Evolutionary conservation across 495 filamentous ascomycete species (phyloP).

Genomic region (Aspergillus biplanus): DNA sequence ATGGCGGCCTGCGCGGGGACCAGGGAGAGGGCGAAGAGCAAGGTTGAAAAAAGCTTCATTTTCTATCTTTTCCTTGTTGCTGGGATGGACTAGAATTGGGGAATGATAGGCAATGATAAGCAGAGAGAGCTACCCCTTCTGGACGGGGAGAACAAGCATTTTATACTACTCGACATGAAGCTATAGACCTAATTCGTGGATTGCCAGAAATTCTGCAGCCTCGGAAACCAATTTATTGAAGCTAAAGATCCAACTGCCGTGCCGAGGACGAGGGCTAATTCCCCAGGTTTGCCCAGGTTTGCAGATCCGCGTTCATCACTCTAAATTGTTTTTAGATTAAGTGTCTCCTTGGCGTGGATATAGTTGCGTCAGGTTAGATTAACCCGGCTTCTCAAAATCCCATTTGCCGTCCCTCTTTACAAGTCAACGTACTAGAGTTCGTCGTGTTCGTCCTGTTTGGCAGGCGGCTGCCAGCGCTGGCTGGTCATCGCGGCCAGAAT

Average conservation of each 20-base stretch:
- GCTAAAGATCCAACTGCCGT: no score
- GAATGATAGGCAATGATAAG: not conserved
- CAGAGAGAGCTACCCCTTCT: conserved; percentile 5
- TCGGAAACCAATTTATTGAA: no score
- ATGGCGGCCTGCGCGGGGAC: conserved; percentile 5
- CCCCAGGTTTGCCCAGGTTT: no score
- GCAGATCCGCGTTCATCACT: no score
- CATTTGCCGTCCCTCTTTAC: no score
- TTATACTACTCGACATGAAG: not conserved
- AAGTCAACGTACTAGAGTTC: no score
- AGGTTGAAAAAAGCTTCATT: conserved; percentile 1
- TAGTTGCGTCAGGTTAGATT: not conserved
- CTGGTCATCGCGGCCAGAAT: conserved; percentile 31
- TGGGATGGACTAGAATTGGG: not conserved
- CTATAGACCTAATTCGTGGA: no score
- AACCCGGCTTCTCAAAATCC: no score
- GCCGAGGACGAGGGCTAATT: no score
- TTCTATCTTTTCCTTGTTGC: not conserved
- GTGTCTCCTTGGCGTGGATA: not conserved
- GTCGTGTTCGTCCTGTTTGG: conserved; percentile 6
- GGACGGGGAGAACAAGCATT: not conserved
- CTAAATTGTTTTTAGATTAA: not conserved
- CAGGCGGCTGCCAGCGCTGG: not conserved
- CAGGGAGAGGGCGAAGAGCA: not conserved
- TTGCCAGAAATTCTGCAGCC: no score